Conservation (phyloP, 495 filamentous ascomycete species). For the Aspergillus nanangensis region DNA sequence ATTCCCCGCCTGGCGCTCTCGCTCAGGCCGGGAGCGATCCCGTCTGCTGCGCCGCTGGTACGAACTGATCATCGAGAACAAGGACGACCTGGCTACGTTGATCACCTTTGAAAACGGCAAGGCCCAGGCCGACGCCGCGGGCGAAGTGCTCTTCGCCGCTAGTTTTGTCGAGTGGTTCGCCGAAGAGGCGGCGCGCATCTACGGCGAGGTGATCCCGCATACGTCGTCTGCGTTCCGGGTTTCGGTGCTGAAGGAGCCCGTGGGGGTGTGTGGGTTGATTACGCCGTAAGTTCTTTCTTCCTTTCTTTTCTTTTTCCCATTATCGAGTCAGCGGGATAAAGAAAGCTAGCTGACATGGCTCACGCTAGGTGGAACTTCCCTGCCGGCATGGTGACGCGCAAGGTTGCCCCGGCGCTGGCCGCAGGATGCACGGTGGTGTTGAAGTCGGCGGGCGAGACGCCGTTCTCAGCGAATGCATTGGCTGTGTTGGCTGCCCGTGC, state of each 20-base stretch:
- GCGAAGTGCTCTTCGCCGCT: conserved; percentile 68
- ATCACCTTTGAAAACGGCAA: conserved; percentile 74
- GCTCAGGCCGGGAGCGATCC: neutral
- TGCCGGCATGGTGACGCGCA: neutral
- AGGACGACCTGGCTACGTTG: conserved; percentile 62
- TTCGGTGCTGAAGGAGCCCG: neutral
- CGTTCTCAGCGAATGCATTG: neutral
- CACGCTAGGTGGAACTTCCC: neutral
- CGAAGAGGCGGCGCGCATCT: conserved; percentile 66
- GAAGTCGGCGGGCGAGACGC: neutral
- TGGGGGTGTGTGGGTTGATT: neutral
- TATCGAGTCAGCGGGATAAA: too few relatives aligned
- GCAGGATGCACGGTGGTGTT: neutral
- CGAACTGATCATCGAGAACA: conserved; percentile 65
- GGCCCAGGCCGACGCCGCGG: conserved; percentile 65
- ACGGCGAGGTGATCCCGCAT: conserved; percentile 58
- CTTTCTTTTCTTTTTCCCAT: neutral
- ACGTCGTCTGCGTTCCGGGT: neutral
- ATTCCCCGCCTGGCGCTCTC: neutral
- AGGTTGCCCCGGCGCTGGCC: neutral
- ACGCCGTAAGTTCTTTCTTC: neutral
- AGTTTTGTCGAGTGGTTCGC: conserved; percentile 78
- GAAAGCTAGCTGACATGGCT: neutral
- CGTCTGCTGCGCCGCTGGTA: neutral
- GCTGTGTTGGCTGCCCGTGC: neutral